Evolutionary conservation across 768 basidiomycete genomes (phyloP), one percentile per base, ranked within the genome.

Genomic region (Flagelloscypha sp.): DNA sequence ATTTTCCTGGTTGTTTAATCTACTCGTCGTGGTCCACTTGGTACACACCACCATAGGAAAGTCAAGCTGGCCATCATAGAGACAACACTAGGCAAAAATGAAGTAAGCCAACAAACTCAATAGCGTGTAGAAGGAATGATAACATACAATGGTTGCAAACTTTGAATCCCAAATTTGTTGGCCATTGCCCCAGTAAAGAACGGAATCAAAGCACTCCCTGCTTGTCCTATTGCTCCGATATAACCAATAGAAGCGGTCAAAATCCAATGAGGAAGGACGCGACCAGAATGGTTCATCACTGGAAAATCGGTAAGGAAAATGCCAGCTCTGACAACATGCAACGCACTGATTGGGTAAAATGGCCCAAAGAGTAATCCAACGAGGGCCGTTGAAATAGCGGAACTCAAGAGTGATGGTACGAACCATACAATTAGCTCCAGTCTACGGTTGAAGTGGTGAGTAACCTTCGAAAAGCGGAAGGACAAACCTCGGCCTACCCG

Each of bases 141-240:
- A 6, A 57, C 76, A 53, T 44, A 80, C 78, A 80, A 53, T 6
- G 79, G 79, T 44, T 79, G 76, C 37, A 82, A 50, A 42, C 65
- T 58, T 45, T 49, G 47, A 32, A 70, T 70, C 13, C 70, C 83
- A 24, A 74, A 70, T 40, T 65, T 74, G 17, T 66, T 65, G 5
- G 84, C 72, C 17, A 87, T 67, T 2, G 75, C 68, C 16, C 84
- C 83, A 1, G 79, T 79, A 41, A 84, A 66, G 46, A 87, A 84
- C 0, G 85, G 84, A 4, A 86, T 48, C 6, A 81, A 42, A 0
- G 84, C 84, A 27, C 76, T 75, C 12, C 84, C 84, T 3, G 80
- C 74, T 48, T 80, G 77, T 0, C 84, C 83, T 21, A 76, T 68
- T 4, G 72, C 74, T 5, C 76, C 74, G 20, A 79, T 76, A 77